Evolutionary conservation across 768 basidiomycete genomes (phyloP).

Genomic region (Hortiboletus campestris): DNA sequence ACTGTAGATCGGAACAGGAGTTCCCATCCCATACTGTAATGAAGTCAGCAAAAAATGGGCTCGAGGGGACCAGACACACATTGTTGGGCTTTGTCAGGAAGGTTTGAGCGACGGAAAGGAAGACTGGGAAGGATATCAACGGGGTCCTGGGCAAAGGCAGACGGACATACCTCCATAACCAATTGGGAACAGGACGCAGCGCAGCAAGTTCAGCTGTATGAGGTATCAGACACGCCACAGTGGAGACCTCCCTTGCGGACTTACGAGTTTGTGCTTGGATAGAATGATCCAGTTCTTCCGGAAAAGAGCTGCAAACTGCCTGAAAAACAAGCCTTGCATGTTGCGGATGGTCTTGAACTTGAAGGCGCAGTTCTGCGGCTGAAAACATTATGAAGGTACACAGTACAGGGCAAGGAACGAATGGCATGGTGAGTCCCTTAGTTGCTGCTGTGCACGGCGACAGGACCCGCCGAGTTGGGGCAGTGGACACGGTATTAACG

Average conservation of each 20-base stretch:
- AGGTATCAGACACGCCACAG: background rate
- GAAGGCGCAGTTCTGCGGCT: background rate
- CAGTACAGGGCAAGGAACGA: background rate
- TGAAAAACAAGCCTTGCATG: slow-evolving; percentile 48
- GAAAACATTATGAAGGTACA: background rate
- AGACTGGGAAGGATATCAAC: slow-evolving; percentile 32
- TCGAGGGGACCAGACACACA: slow-evolving; percentile 35
- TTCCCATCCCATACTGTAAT: slow-evolving; percentile 61
- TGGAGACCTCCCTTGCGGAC: slow-evolving; percentile 20
- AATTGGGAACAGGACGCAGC: slow-evolving; percentile 63
- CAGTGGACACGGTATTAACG: too few relatives aligned
- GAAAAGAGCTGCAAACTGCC: slow-evolving; percentile 57
- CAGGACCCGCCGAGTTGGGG: too few relatives aligned
- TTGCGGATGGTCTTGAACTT: background rate
- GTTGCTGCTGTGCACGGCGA: background rate
- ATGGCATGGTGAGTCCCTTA: background rate
- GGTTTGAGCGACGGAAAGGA: slow-evolving; percentile 61
- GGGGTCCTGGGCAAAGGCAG: background rate
- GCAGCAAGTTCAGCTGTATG: slow-evolving; percentile 52
- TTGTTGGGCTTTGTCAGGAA: slow-evolving; percentile 59
- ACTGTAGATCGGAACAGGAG: slow-evolving; percentile 47
- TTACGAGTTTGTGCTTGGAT: slow-evolving; percentile 61
- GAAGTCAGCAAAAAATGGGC: background rate
- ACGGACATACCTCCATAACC: slow-evolving; percentile 47
- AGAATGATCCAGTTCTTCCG: slow-evolving; percentile 78